Conservation (phyloP, 129 eudicot species). For the Escallonia herrerae region DNA sequence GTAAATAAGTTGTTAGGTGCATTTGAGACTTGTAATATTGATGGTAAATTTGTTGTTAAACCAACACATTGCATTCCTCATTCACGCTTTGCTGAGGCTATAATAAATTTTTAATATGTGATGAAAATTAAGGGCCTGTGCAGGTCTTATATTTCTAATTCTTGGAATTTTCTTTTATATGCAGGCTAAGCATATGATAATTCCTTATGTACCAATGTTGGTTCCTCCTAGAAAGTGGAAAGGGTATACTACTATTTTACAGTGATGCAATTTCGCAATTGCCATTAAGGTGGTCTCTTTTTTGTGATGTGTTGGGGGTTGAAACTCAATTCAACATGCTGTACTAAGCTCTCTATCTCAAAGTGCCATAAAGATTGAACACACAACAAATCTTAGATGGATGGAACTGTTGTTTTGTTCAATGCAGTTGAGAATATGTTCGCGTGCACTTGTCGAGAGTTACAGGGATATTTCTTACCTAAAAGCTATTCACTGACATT, state of each 20-base stretch:
- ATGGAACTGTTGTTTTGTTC: neutral
- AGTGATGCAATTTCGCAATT: neutral
- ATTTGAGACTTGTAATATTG: no score
- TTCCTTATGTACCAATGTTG: slow-evolving; percentile 94
- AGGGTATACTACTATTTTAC: slow-evolving; percentile 41
- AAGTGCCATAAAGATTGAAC: neutral
- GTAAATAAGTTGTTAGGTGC: no score
- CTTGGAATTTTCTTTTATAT: slow-evolving; percentile 7
- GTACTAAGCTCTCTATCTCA: no score
- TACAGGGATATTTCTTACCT: neutral
- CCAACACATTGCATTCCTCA: neutral
- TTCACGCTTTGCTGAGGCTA: slow-evolving; percentile 24
- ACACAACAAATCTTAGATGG: neutral
- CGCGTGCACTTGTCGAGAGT: neutral
- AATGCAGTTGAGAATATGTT: neutral
- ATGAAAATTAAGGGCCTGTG: no score
- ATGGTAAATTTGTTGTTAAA: no score
- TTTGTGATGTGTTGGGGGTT: slow-evolving; percentile 2
- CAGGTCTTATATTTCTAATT: neutral
- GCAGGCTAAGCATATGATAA: slow-evolving; percentile 82
- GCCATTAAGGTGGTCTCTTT: neutral
- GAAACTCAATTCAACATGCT: no score
- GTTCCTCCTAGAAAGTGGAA: slow-evolving; percentile 92
- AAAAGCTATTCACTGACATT: neutral
- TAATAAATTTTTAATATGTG: no score